Base-by-base conservation (phyloP, 495 filamentous ascomycete species). In the Hapsidospora chrysogenum region DNA sequence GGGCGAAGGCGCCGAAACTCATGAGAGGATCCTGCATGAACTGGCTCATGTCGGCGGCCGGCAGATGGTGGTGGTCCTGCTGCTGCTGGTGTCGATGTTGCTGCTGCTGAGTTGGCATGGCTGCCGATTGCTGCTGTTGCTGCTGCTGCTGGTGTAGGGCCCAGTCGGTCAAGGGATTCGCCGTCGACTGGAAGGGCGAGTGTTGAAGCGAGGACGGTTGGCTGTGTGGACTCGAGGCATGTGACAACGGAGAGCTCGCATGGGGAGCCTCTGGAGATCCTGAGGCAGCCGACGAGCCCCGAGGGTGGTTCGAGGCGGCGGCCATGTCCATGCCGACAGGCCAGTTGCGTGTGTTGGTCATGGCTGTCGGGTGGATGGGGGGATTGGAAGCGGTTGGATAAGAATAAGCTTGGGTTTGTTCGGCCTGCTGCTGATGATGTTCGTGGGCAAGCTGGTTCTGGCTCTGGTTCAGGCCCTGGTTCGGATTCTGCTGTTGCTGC, bases 21-120 rank as follows among this genome's bases (percentile, higher is more conserved):
- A 72, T 64, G 41, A 72, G 27, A 27, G 51, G 50, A 10, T 68
- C 63, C 39, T 58, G 61, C 44, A 72, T 59, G 42, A 61, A 70
- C 10, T 66, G 66, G n/a, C 55, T 43, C 4, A 74, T 46, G 17
- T 70, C 63, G 33, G 63, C 56, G 23, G 56, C 43, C 38, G 67
- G 62, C 34, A 60, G 63, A n/a, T 52, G 51, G 30, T 64, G 59
- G 35, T 53, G 58, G n/a, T 53, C 52, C 37, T 63, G 57, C 37
- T 64, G 58, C 43, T 56, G 46, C 47, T 68, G 63, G 31, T 59
- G 29, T n/a, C n/a, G n/a, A 15, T 30, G 29, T 15, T 9, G 29
- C 9, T 5, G 5, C 29, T 9, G 29, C 29, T 30, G 29, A 5
- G 29, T 16, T 16, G 30, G 3, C 16, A 16, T 17, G 13, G 35